Percentiles rank a stretch among this genome's conserved stretches.
Evolutionary conservation across 805 yeast genomes (phyloP).

Genomic region (Zygosaccharomyces bisporus): DNA sequence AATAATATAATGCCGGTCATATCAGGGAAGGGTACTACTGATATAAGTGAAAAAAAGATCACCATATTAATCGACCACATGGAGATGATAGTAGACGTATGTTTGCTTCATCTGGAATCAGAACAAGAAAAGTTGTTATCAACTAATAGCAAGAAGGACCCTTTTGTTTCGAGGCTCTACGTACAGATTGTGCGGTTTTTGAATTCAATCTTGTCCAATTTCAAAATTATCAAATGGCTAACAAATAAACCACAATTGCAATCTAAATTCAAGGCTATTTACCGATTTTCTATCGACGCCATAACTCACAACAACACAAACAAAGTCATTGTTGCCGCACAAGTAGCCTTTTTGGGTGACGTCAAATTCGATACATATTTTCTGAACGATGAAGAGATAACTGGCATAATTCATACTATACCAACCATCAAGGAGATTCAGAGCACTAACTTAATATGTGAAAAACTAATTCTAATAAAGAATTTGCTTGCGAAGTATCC

Average conservation of each 20-base stretch:
- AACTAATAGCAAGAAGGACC: conserved; percentile 22
- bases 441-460: conserved; percentile 28
- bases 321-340: conserved; percentile 29
- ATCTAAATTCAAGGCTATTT: conserved; percentile 18
- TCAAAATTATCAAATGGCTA: conserved; percentile 21
- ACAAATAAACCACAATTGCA: conserved; percentile 13
- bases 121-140: conserved; percentile 21
- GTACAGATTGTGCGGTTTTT: conserved; percentile 33
- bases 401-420: conserved; percentile 16
- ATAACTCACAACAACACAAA: conserved; percentile 25
- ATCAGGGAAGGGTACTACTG: conserved; percentile 7
- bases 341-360: conserved; percentile 26
- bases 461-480: conserved; percentile 26
- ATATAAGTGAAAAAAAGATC: conserved; percentile 19
- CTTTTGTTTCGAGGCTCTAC: conserved; percentile 30
- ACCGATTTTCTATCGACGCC: conserved; percentile 17
- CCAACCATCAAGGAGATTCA: conserved; percentile 24
- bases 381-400: conserved; percentile 15
- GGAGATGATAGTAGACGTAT: conserved; percentile 13
- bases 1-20: conserved; percentile 27
- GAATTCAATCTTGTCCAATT: conserved; percentile 24
- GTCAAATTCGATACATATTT: conserved; percentile 26
- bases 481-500: conserved; percentile 25
- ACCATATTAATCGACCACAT: conserved; percentile 21
- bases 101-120: conserved; percentile 17